These are phyloP conservation scores for Penicillium canariense DNA, from an alignment of 495 filamentous ascomycete species.

Conservation along the genomic window DNA sequence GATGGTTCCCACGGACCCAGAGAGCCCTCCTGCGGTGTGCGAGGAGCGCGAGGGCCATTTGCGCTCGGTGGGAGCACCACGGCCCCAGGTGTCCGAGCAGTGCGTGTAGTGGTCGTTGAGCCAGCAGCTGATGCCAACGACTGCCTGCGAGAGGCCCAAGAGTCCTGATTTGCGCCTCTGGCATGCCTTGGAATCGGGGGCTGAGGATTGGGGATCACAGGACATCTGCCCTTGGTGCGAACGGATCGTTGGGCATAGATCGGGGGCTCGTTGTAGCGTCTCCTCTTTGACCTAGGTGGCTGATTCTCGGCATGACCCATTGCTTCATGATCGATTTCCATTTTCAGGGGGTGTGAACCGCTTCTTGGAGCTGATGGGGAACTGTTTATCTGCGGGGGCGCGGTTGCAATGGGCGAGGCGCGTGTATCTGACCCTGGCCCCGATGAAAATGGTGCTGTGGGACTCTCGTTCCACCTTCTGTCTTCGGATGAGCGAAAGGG, in stretches of 20 bases:
- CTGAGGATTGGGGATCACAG: constrained; percentile 36
- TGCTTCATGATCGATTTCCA: constrained; percentile 24
- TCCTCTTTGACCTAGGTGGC: constrained; percentile 36
- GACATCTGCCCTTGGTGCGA: constrained; percentile 37
- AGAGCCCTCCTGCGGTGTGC: constrained; percentile 23
- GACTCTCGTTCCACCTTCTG: constrained; percentile 27
- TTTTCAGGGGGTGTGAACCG: constrained; percentile 22
- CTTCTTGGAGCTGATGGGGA: constrained; percentile 25
- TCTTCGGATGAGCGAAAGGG: constrained; percentile 29
- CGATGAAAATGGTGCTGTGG: constrained; percentile 15
- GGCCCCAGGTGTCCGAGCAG: constrained; percentile 20
- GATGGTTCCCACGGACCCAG: constrained; percentile 72
- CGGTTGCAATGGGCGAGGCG: constrained; percentile 19
- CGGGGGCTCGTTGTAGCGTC: constrained; percentile 46
- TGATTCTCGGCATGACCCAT: constrained; percentile 20
- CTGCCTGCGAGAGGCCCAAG: constrained; percentile 29
- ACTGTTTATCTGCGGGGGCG: constrained; percentile 30
- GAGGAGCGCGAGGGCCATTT: constrained; percentile 7
- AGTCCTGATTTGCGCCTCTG: constrained; percentile 21
- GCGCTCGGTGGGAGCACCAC: not conserved
- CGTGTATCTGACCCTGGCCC: constrained; percentile 13
- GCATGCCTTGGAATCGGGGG: constrained; percentile 38
- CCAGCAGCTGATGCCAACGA: constrained; percentile 23
- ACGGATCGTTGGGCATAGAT: constrained; percentile 44
- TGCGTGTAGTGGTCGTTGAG: constrained; percentile 18